phyloP scores from a whole-genome alignment of 352 stramenopile genomes.

The Aphanomyces astaci region DNA sequence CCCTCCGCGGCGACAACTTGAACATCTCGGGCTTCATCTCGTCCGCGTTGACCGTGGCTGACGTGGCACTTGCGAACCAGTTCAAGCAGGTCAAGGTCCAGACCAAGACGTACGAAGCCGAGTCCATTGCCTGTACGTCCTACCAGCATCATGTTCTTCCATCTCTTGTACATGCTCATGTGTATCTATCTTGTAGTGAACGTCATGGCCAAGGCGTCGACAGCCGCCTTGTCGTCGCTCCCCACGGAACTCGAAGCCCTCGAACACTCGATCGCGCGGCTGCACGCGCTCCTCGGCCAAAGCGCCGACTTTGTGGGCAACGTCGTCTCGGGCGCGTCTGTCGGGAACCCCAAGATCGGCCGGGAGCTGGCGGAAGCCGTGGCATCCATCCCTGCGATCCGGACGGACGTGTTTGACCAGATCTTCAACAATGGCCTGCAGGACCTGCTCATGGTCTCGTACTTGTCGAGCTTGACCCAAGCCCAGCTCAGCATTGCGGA shows the following conservation, averaged over 20 bases:
- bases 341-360: conserved; percentile 84
- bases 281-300: conserved; percentile 88
- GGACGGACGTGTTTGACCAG: conserved; percentile 92
- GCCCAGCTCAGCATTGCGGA: conserved; percentile 96
- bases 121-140: conserved; percentile 89
- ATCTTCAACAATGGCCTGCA: conserved; percentile 95
- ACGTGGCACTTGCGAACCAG: conserved; percentile 87
- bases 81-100: conserved; percentile 90
- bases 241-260: conserved; percentile 72
- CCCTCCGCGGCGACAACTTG: conserved; percentile 69
- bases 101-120: conserved; percentile 88
- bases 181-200: conserved; percentile 37
- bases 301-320: conserved; percentile 85
- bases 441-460: conserved; percentile 98
- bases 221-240: conserved; percentile 36
- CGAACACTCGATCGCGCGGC: conserved; percentile 74
- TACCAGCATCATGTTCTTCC: neutral
- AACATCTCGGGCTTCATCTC: conserved; percentile 88
- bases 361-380: conserved; percentile 91
- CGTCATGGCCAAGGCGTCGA: conserved; percentile 41
- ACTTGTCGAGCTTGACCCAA: conserved; percentile 95
- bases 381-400: conserved; percentile 89
- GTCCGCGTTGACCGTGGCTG: conserved; percentile 83
- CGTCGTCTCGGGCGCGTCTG: conserved; percentile 74
- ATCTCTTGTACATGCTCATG: conserved; percentile 3